Evolutionary conservation across 306 rosid genomes (phyloP).

Genomic region (Trichosanthes truncata): DNA sequence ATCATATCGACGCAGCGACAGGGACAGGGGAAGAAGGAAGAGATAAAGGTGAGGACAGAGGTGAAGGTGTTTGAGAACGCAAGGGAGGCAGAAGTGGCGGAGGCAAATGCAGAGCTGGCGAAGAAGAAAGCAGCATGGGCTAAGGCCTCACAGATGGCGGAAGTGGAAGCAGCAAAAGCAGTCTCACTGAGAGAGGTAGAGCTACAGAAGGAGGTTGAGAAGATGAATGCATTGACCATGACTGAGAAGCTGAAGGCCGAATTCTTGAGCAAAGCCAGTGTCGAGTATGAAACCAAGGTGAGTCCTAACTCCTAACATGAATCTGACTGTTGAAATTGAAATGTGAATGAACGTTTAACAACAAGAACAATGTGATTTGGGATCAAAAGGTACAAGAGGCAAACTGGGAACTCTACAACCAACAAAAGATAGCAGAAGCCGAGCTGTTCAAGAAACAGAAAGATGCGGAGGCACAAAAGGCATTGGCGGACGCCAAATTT

Average conservation of each 20-base stretch:
- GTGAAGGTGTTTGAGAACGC: slow-evolving; percentile 28
- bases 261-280: slow-evolving; percentile 24
- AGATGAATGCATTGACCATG: slow-evolving; percentile 20
- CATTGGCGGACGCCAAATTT: slow-evolving; percentile 12
- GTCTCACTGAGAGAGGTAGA: slow-evolving; percentile 28
- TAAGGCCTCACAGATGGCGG: slow-evolving; percentile 14
- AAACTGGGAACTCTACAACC: slow-evolving; percentile 20
- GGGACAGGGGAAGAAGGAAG: slow-evolving; percentile 24
- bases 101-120: slow-evolving; percentile 19
- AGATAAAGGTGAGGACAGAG: slow-evolving; percentile 15
- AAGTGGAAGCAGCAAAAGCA: slow-evolving; percentile 22
- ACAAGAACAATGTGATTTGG: background rate
- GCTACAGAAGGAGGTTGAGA: slow-evolving; percentile 20
- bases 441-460: slow-evolving; percentile 17
- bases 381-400: slow-evolving; percentile 23
- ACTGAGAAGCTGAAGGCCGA: slow-evolving; percentile 31
- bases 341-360: background rate
- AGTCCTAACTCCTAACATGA: background rate
- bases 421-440: slow-evolving; percentile 24
- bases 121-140: slow-evolving; percentile 24
- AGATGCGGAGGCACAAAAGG: slow-evolving; percentile 15
- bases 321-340: background rate
- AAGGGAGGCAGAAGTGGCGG: slow-evolving; percentile 24
- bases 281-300: slow-evolving; percentile 28
- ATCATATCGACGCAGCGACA: slow-evolving; percentile 16